Evolutionary conservation across 179 eudicot genomes (phyloP).

Genomic region (Beta macrorhiza): DNA sequence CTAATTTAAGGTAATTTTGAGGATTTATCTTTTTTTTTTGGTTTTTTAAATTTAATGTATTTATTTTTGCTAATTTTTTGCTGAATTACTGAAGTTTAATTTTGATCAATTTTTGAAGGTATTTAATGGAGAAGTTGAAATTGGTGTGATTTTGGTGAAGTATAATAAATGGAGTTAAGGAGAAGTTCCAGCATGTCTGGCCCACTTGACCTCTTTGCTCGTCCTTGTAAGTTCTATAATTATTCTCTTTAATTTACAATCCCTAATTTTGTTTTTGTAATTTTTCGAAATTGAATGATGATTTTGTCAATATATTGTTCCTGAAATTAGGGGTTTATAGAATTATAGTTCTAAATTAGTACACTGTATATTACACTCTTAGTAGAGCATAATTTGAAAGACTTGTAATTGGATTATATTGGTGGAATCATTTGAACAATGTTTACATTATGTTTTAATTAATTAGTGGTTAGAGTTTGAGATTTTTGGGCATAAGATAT

Average conservation of each 20-base stretch:
- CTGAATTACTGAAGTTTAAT: not conserved
- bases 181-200: slow-evolving; percentile 33
- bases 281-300: not conserved
- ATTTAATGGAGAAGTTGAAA: not conserved
- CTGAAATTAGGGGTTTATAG: not conserved
- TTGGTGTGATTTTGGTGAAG: not conserved
- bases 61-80: not conserved
- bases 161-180: slow-evolving; percentile 19
- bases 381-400: no score
- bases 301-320: not conserved
- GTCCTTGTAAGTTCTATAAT: slow-evolving; percentile 32
- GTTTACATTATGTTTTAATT: not conserved
- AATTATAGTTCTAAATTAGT: no score
- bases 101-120: not conserved
- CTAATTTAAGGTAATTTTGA: not conserved
- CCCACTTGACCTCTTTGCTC: slow-evolving; percentile 37
- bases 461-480: no score
- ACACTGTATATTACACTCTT: no score
- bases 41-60: not conserved
- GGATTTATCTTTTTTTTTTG: no score
- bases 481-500: not conserved
- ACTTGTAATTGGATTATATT: no score
- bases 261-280: not conserved
- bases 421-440: no score
- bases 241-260: not conserved